Percentiles rank a stretch among this genome's conserved stretches.
These are phyloP conservation scores for Pseudognaphalium luteoalbum DNA, from an alignment of 129 eudicot genomes.

Conservation along the genomic window DNA sequence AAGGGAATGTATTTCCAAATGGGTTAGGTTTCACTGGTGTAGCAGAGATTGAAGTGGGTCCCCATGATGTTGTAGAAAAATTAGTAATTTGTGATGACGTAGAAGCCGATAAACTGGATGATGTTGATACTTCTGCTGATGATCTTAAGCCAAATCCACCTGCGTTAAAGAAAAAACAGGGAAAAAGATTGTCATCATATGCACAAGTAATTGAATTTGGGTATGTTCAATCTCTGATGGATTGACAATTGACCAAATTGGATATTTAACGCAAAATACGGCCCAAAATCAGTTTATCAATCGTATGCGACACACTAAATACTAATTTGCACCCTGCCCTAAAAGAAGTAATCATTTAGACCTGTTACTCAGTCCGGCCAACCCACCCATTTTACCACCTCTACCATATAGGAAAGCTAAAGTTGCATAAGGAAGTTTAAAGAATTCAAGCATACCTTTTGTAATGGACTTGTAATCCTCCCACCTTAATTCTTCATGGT, in stretches of 20 bases:
- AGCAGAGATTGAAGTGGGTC: not conserved
- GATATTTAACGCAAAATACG: no score
- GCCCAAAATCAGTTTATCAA: no score
- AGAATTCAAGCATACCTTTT: conserved; percentile 31
- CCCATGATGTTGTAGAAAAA: conserved; percentile 19
- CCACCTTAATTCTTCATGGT: conserved; percentile 61
- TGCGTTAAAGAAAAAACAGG: conserved; percentile 6
- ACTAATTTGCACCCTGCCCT: no score
- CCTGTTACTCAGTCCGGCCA: no score
- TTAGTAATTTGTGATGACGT: conserved; percentile 13
- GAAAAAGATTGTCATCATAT: no score
- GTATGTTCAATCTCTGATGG: no score
- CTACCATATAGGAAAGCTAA: no score
- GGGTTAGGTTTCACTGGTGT: conserved; percentile 6
- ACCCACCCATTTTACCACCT: not conserved
- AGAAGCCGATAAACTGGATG: conserved; percentile 6
- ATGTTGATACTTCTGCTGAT: conserved; percentile 12
- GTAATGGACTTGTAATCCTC: conserved; percentile 43
- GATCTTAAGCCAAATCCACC: conserved; percentile 18
- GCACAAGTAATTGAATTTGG: no score
- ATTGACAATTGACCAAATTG: no score
- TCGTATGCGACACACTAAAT: no score
- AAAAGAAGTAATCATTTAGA: no score
- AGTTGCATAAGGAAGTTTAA: no score
- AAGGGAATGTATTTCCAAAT: not conserved